These are phyloP conservation scores for Dactylorhiza incarnata DNA, from an alignment of 106 monocot species.

Conservation along the genomic window DNA sequence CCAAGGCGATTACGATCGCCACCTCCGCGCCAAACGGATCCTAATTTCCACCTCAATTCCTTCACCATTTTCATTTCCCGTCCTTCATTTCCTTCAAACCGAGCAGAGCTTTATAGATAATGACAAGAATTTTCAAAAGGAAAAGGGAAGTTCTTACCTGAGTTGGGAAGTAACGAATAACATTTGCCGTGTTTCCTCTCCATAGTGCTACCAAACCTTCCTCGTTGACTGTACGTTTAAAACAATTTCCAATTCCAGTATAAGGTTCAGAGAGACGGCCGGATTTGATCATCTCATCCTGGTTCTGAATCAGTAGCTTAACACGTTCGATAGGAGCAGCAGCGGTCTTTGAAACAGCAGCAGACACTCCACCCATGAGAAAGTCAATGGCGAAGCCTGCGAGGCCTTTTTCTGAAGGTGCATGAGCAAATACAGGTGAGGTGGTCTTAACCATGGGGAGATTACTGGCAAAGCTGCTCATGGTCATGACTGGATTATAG, in stretches of 20 bases:
- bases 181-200: constrained; percentile 42
- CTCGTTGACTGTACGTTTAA: constrained; percentile 32
- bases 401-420: constrained; percentile 35
- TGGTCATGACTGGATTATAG: constrained; percentile 10
- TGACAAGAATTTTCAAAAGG: not conserved
- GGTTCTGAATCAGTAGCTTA: constrained; percentile 44
- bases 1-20: too few relatives aligned
- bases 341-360: constrained; percentile 40
- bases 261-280: constrained; percentile 36
- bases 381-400: constrained; percentile 29
- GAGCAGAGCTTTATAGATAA: not conserved
- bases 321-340: constrained; percentile 43
- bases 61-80: too few relatives aligned
- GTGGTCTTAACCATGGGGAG: constrained; percentile 9
- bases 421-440: constrained; percentile 27
- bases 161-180: constrained; percentile 53
- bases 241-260: constrained; percentile 37
- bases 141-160: constrained; percentile 13
- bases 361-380: constrained; percentile 36
- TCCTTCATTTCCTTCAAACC: too few relatives aligned
- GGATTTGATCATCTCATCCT: constrained; percentile 40
- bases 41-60: too few relatives aligned
- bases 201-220: constrained; percentile 34
- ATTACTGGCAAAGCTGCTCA: not conserved
- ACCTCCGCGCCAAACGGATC: too few relatives aligned